Percentiles rank a stretch among this genome's conserved stretches.
Conservation (phyloP, 352 stramenopile species). For the Plasmopara viticola region DNA sequence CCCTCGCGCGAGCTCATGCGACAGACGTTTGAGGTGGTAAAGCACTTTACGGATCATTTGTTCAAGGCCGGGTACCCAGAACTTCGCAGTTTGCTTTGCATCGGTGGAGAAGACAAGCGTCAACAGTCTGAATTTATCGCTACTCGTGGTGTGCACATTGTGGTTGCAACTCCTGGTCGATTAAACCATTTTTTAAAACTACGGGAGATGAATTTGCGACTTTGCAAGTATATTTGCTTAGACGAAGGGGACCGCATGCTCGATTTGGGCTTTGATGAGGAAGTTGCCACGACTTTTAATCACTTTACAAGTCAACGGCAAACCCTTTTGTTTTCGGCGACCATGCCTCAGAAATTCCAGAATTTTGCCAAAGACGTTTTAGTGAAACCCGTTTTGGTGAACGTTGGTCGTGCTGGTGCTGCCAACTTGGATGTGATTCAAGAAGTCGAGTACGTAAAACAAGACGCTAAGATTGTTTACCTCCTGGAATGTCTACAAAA, state of each 20-base stretch:
- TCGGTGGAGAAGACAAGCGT: conserved; percentile 93
- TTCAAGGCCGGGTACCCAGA: conserved; percentile 65
- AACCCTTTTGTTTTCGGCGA: conserved; percentile 97
- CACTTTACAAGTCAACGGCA: conserved; percentile 96
- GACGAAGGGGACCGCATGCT: conserved; percentile 99
- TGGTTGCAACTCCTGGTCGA: conserved; percentile 95
- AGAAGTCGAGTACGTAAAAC: conserved; percentile 98
- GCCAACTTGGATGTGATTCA: conserved; percentile 99
- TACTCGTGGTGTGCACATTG: conserved; percentile 90
- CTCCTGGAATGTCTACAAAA: conserved; percentile 98
- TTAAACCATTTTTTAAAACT: conserved; percentile 96
- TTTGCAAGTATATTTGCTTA: conserved; percentile 97
- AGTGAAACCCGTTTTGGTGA: conserved; percentile 96
- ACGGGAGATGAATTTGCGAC: conserved; percentile 90
- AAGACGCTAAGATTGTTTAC: conserved; percentile 99
- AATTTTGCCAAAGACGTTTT: conserved; percentile 97
- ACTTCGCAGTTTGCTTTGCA: conserved; percentile 91
- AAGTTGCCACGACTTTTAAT: conserved; percentile 96
- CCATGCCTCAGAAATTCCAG: conserved; percentile 99
- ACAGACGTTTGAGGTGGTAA: conserved; percentile 97
- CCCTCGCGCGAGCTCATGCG: conserved; percentile 96
- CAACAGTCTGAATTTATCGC: conserved; percentile 88
- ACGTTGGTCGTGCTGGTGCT: conserved; percentile 95
- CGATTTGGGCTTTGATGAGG: conserved; percentile 91
- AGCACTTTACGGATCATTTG: conserved; percentile 88